phyloP scores from a whole-genome alignment of 495 filamentous ascomycete species.

The Penicillium cosmopolitanum region DNA sequence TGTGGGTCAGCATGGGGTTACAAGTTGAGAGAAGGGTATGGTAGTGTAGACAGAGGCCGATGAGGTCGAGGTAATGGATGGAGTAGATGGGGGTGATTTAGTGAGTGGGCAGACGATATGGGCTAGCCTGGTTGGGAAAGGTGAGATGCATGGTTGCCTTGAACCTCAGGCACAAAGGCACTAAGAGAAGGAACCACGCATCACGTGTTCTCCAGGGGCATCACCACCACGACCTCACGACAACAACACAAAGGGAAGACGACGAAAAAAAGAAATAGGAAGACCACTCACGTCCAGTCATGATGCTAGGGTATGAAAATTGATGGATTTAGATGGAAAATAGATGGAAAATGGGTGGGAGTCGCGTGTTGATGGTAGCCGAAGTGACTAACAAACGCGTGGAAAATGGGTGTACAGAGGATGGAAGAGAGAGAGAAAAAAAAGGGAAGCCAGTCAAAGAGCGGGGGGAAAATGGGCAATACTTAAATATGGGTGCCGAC shows the following conservation, averaged over 20 bases:
- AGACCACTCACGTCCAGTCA: slow-evolving; percentile 92
- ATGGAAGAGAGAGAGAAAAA: slow-evolving; percentile 24
- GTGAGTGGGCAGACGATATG: background rate
- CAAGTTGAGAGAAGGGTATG: background rate
- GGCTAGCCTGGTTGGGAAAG: slow-evolving; percentile 13
- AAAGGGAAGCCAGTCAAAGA: slow-evolving; percentile 15
- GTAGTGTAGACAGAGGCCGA: background rate
- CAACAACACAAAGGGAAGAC: slow-evolving; percentile 25
- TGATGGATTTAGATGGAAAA: slow-evolving; percentile 32
- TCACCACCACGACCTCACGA: slow-evolving; percentile 14
- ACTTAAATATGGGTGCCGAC: slow-evolving; percentile 33
- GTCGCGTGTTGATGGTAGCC: slow-evolving; percentile 15
- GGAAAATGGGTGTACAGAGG: slow-evolving; percentile 23
- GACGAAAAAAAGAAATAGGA: slow-evolving; percentile 17
- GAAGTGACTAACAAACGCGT: slow-evolving; percentile 26
- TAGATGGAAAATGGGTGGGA: slow-evolving; percentile 32
- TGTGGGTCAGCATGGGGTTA: slow-evolving; percentile 27
- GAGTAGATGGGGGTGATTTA: background rate
- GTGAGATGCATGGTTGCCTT: slow-evolving; percentile 12
- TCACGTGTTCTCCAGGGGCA: slow-evolving; percentile 12
- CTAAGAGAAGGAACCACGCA: background rate
- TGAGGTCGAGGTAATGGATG: background rate
- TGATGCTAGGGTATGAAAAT: slow-evolving; percentile 52
- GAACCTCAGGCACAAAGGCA: background rate
- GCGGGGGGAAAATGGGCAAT: slow-evolving; percentile 19